Evolutionary conservation across 345 rosid species (phyloP).

Genomic region (Lumnitzera racemosa): DNA sequence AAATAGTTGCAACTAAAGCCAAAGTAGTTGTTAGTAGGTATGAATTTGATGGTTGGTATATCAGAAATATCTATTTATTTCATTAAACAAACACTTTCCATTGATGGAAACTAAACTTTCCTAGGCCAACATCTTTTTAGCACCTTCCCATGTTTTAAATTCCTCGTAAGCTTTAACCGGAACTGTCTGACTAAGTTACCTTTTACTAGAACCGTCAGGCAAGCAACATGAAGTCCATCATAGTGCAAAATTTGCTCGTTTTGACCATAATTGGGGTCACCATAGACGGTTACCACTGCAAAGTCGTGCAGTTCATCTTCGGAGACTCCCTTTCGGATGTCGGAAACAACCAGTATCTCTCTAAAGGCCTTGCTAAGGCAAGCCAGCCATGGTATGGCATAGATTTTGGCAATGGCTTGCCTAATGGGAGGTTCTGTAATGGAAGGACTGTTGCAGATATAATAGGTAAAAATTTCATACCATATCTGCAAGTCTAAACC

Average conservation of each 20-base stretch:
- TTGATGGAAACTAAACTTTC: too few species aligned
- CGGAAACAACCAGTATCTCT: constrained; percentile 66
- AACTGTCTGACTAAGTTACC: too few species aligned
- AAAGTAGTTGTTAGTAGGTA: constrained; percentile 22
- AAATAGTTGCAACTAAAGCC: neutral
- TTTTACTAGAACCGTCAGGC: too few species aligned
- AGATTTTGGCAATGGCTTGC: constrained; percentile 85
- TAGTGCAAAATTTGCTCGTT: neutral
- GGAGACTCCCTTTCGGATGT: constrained; percentile 95
- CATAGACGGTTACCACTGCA: constrained; percentile 37
- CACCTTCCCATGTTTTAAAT: constrained; percentile 1
- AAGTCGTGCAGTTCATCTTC: constrained; percentile 83
- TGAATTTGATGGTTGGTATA: constrained; percentile 11
- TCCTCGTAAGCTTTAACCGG: neutral
- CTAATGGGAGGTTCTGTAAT: constrained; percentile 90
- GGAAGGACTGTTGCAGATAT: constrained; percentile 96
- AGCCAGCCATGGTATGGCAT: constrained; percentile 82
- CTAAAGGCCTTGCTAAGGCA: constrained; percentile 69
- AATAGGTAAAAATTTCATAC: constrained; percentile 35
- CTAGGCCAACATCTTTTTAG: neutral
- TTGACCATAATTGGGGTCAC: constrained; percentile 20
- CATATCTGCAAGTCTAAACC: too few species aligned
- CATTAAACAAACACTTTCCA: neutral
- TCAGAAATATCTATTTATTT: constrained; percentile 4
- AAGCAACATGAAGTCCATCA: constrained; percentile 24